Evolutionary conservation across 2,329 filamentous ascomycete genomes (phyloP).

Genomic region (Corynespora cassiicola): DNA sequence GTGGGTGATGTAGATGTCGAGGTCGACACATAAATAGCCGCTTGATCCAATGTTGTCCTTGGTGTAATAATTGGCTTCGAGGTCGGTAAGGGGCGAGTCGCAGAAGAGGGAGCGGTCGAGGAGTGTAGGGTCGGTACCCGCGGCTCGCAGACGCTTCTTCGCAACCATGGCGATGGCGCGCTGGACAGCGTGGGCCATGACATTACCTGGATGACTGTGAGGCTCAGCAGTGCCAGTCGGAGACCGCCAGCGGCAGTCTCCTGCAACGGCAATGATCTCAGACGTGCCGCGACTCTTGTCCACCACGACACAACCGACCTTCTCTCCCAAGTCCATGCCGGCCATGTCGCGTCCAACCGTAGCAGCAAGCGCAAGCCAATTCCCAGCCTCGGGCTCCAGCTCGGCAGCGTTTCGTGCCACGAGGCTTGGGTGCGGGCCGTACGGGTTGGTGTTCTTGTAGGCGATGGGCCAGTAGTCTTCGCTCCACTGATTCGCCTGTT

Average conservation of each 20-base stretch:
- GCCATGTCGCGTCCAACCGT: conserved; percentile 67
- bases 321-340: conserved; percentile 67
- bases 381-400: conserved; percentile 67
- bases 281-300: conserved; percentile 57
- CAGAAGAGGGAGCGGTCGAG: conserved; percentile 62
- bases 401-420: conserved; percentile 74
- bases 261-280: conserved; percentile 74
- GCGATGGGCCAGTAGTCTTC: conserved; percentile 82
- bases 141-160: conserved; percentile 55
- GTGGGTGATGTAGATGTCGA: conserved; percentile 93
- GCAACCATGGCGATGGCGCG: conserved; percentile 85
- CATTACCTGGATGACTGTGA: conserved; percentile 65
- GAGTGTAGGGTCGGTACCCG: conserved; percentile 35
- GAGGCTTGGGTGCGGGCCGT: conserved; percentile 80
- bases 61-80: conserved; percentile 69
- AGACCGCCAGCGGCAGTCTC: conserved; percentile 74
- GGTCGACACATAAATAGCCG: conserved; percentile 90
- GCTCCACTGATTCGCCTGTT: conserved; percentile 78
- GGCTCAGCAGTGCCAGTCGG: conserved; percentile 26
- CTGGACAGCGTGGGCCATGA: conserved; percentile 79
- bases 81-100: conserved; percentile 70
- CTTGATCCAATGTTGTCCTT: conserved; percentile 70
- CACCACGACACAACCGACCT: conserved; percentile 77
- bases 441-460: conserved; percentile 86
- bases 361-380: conserved; percentile 73